Conservation (phyloP, 192 early-diverging fungal genomes). For the Coemansia sp. region DNA sequence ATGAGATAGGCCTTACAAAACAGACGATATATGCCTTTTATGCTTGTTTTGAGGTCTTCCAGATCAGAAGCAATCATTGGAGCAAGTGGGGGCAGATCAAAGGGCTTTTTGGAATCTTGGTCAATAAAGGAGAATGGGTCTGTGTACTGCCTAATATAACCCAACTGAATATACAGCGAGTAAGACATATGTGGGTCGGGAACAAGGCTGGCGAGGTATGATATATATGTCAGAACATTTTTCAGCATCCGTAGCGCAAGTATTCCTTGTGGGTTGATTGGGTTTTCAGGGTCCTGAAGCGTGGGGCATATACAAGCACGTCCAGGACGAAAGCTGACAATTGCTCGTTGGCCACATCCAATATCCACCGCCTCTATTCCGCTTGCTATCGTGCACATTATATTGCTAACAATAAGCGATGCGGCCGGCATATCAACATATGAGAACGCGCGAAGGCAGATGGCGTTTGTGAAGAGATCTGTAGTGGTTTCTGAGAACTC, state of each 20-base stretch:
- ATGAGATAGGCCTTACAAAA: conserved; percentile 37
- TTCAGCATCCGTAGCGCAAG: conserved; percentile 37
- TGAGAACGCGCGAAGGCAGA: conserved; percentile 38
- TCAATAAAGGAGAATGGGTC: conserved; percentile 19
- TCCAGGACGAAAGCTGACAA: conserved; percentile 35
- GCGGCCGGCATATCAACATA: conserved; percentile 46
- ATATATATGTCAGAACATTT: conserved; percentile 10
- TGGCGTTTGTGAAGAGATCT: conserved; percentile 43
- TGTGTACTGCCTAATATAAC: conserved; percentile 11
- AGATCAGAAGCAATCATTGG: conserved; percentile 25
- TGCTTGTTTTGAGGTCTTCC: conserved; percentile 14
- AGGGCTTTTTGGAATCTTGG: neutral
- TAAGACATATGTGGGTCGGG: conserved; percentile 31
- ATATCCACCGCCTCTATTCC: conserved; percentile 35
- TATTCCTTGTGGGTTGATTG: conserved; percentile 51
- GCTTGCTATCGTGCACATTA: conserved; percentile 44
- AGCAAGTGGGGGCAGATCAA: conserved; percentile 25
- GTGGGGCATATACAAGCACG: conserved; percentile 45
- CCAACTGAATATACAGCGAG: conserved; percentile 18
- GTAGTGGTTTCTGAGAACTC: conserved; percentile 23
- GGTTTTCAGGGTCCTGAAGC: conserved; percentile 30
- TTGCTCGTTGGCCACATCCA: conserved; percentile 46
- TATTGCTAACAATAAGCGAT: conserved; percentile 28
- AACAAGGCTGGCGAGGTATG: conserved; percentile 32
- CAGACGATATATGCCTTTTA: conserved; percentile 19